Percentiles rank a stretch among this genome's conserved stretches.
These are phyloP conservation scores for Nigrograna mackinnonii DNA, from an alignment of 2,329 filamentous ascomycete genomes.

Conservation along the genomic window DNA sequence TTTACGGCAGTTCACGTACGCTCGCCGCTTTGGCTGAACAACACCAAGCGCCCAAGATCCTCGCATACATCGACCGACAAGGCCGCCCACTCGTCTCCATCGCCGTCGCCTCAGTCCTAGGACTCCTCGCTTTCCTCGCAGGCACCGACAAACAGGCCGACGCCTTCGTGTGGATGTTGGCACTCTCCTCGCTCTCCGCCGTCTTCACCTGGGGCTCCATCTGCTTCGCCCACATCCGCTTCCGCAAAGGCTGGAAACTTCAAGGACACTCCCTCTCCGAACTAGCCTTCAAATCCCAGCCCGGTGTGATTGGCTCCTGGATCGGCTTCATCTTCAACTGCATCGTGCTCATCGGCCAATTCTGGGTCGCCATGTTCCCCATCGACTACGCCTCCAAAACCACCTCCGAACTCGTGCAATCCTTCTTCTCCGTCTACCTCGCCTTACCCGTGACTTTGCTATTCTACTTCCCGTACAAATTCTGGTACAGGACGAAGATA, in stretches of 20 bases:
- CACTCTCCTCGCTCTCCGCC: conserved; percentile 70
- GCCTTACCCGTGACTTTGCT: conserved; percentile 69
- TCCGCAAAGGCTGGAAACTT: conserved; percentile 58
- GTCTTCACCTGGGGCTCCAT: conserved; percentile 81
- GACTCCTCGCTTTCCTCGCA: conserved; percentile 63
- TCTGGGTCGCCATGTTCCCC: conserved; percentile 85
- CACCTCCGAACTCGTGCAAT: conserved; percentile 54
- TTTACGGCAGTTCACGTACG: conserved; percentile 90
- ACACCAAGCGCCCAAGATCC: conserved; percentile 57
- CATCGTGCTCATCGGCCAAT: conserved; percentile 78
- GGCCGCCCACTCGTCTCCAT: conserved; percentile 64
- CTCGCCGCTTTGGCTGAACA: conserved; percentile 89
- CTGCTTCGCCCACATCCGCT: conserved; percentile 87
- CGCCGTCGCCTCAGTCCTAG: conserved; percentile 57
- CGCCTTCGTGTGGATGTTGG: conserved; percentile 69
- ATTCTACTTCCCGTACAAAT: conserved; percentile 76
- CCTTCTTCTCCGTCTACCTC: conserved; percentile 76
- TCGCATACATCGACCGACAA: conserved; percentile 64
- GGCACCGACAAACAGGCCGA: conserved; percentile 41
- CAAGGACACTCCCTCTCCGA: conserved; percentile 65
- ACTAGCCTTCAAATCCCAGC: conserved; percentile 79
- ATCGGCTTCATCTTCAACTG: conserved; percentile 76
- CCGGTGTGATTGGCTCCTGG: conserved; percentile 80
- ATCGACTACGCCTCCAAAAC: conserved; percentile 59
- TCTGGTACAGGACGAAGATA: conserved; percentile 70